Base-by-base conservation (phyloP, 208 protist genomes). In the Wallacemonas sp. region DNA sequence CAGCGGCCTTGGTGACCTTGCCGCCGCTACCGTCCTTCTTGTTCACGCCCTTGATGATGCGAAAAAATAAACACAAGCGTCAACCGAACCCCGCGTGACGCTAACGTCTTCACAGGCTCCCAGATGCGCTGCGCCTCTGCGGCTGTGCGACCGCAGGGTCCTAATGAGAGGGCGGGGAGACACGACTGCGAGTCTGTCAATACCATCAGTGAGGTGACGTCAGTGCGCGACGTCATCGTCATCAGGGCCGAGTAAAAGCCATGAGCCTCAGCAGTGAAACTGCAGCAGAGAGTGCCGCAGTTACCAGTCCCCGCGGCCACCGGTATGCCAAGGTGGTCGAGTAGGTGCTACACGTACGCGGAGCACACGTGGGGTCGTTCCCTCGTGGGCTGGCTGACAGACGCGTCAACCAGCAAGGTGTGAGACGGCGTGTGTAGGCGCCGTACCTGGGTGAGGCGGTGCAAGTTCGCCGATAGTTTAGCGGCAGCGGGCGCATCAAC, bases 1-100 rank as follows among this genome's bases (percentile, higher is more conserved):
- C 65, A 31, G 85, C 85, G 53, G 85, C 75, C 74, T 91, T 91
- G 64, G 85, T 91, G 21, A 91, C 85, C 80, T 91, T 91, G 44
- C 85, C 85, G 64, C 61, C 74, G 69, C 75, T 70, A 44, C 62
- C 66, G 22, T 88, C 84, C 79, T 88, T 91, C 79, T 91, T 91
- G 14, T 39, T n/a, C n/a, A n/a, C n/a, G n/a, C n/a, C n/a, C n/a
- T n/a, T 85, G 66, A 86, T 11, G 15, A 42, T 42, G 38, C 38
- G 38, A 42, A 15, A 42, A 42, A 42, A 42, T 42, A 15, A 42
- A 42, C 9, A 15, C 38, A 15, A 42, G 38, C 38, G 38, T 42
- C 38, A 42, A 9, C 15, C 38, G 38, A 15, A 42, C 38, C 15
- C 38, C 38, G 38, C 38, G 15, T n/a, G 38, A 42, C 38, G 38